Evolutionary conservation across 2,329 filamentous ascomycete genomes (phyloP), one percentile per base, ranked within the genome.

Genomic region (Elsinoe fawcettii): DNA sequence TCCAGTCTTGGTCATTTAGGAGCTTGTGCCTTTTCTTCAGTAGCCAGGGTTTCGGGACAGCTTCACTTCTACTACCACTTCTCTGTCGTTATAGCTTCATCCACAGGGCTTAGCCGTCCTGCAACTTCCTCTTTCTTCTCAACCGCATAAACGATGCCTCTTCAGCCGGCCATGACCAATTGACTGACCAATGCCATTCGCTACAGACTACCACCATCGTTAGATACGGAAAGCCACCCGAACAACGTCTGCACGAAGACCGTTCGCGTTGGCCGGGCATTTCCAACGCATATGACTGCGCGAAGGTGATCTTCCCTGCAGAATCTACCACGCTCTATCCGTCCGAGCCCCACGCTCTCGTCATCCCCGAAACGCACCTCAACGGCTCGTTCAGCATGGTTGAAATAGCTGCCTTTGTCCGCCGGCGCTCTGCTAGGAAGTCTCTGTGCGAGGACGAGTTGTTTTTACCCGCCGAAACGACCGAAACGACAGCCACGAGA

Each of bases 341-440:
- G 22, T 27, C 23, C 22, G n/a, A 20, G 54, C 41, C 41, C 41
- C 30, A 37, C 54, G 22, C 39, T 27, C 30, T 43, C 54, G 41
- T 56, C 54, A 47, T 47, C 54, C 30, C 27, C 36, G 22, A 23
- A 16, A 51, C 36, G 22, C 16, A 27, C 12, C 20, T 27, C 54
- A 56, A 56, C 54, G 54, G 54, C 43, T 23, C 22, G 9, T 56
- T 41, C 41, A 37, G 23, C 30, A 56, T 56, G 54, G 54, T 56
- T 46, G 54, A 56, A 56, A 56, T 56, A 56, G 20, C 54, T 41
- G 20, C 53, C 37, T 56, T 56, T 49, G 54, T 47, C 54, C 54
- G 54, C 43, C 39, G 43, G 43, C 54, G 43, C 12, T 56, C 54
- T 11, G 54, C 54, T 22, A 56, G 43, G 32, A 47, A 49, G 43